Evolutionary conservation across 306 rosid genomes (phyloP).

Genomic region (Lupinus albus): DNA sequence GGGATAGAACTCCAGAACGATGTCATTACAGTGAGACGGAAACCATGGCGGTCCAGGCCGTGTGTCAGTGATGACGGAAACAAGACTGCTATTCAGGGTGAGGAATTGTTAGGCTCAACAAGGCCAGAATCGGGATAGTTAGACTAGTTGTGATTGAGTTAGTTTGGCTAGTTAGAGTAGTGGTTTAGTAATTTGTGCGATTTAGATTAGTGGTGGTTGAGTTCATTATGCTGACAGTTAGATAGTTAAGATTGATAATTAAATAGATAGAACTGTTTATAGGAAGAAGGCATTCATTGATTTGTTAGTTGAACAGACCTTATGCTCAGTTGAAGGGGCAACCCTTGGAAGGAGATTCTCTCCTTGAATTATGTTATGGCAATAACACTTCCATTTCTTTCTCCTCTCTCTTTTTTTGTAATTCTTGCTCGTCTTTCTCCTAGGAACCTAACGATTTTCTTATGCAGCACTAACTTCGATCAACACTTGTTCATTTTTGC

Average conservation of each 20-base stretch:
- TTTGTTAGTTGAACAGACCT: too few relatives aligned
- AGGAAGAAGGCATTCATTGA: too few relatives aligned
- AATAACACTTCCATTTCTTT: neutral
- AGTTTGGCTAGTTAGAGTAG: neutral
- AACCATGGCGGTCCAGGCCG: neutral
- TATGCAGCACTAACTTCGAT: constrained; percentile 2
- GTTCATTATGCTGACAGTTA: neutral
- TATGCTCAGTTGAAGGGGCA: neutral
- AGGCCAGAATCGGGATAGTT: neutral
- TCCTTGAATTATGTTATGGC: neutral
- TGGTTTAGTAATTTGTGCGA: neutral
- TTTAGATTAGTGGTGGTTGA: neutral
- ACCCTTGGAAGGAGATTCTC: neutral
- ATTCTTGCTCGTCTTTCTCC: neutral
- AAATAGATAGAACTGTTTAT: too few relatives aligned
- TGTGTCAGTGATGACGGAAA: too few relatives aligned
- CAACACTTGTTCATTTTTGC: constrained; percentile 23
- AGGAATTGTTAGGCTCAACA: neutral
- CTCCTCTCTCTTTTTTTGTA: neutral
- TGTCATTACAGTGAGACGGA: too few relatives aligned
- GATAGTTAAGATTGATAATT: too few relatives aligned
- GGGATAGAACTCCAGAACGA: too few relatives aligned
- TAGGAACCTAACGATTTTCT: neutral
- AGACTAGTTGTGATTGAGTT: neutral
- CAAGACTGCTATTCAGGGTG: neutral